Evolutionary conservation across 2,329 filamentous ascomycete genomes (phyloP), one percentile per base, ranked within the genome.

Genomic region (Sporothrix euskadiensis): DNA sequence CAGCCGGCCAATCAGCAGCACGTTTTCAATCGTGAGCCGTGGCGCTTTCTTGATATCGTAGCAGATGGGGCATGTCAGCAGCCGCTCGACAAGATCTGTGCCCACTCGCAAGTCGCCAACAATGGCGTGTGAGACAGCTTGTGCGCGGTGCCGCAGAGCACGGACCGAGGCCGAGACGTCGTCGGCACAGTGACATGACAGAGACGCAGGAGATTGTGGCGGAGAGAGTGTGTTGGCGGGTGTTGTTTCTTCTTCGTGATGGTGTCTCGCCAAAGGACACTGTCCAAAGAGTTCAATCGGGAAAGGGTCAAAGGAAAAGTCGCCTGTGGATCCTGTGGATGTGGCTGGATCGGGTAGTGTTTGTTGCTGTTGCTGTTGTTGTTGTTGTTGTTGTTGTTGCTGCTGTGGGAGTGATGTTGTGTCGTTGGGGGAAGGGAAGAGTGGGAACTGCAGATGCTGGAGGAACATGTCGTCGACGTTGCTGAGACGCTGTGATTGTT

Each of bases 1-100:
- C 8, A 73, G 47, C 3, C 72, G 72, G 39, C 72, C 72, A 14
- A 73, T 71, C 22, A 73, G 49, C 7, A 73, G 59, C 4, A 73
- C 72, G 30, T 73, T 73, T 5, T 73, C 57, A 32, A 73, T 73
- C 4, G 72, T 73, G 4, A 73, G 59, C 26, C 72, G 69, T n/a
- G 72, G 72, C 16, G 72, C 57, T 49, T 73, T 71, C 10, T 41
- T 47, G 4, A 71, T 39, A 59, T 73, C 35, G 49, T 73, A 73
- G 59, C 72, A 73, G 12, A 59, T 56, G 16, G 69, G 26, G 16
- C 72, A 73, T 1, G 69, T 65, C 16, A 73, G n/a, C 5, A 73
- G 47, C 30, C 61, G 57, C n/a, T 49, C 59, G 26, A 73, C 39
- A 12, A 73, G 57, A 10, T 65, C 61, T 6, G 59, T 59, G 2